Base-by-base conservation (phyloP, 1,284 basidiomycete species). In the Cryptococcus sp. region DNA sequence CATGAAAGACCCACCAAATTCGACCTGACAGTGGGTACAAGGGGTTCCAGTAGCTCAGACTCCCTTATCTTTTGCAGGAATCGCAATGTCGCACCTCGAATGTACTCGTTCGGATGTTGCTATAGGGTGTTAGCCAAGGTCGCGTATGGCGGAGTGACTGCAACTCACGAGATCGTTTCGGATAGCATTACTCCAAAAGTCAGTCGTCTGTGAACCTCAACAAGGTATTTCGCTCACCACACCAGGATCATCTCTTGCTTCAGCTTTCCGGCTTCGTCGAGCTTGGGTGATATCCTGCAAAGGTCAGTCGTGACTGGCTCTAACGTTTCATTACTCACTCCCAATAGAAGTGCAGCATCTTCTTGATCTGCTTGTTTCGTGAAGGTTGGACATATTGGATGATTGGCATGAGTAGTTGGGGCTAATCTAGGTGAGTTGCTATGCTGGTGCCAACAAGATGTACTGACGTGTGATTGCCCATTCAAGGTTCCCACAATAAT, bases 201-300 rank as follows among this genome's bases (percentile, higher is more conserved):
- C 23, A 23, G 23, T 23, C 23, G 23, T 23, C 23, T 23, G 23
- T 23, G 23, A 23, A 23, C 23, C 23, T 23, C 23, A 23, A 23
- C 23, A 23, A 23, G 23, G 23, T 45, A 7, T 8, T 15, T 7
- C 1, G 84, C 89, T 72, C 74, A 94, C 90, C 95, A 94, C 47
- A 98, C 95, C 48, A 99, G 83, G 70, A 98, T 98, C 96, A 98
- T 98, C 80, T 98, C 96, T 79, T 98, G 96, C 83, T 97, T 98
- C 68, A 98, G 80, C 79, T 98, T 98, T 55, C 96, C 96, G 62
- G 85, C 86, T 63, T 98, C 94, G 68, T 98, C 96, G 65, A 96
- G 88, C 78, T 98, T 98, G 32, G 96, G 95, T 78, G 94, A 98
- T 35, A 98, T 90, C 60, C 76, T 78, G 56, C 0, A 1, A 8